Percentiles rank a stretch among this genome's conserved stretches.
These are phyloP conservation scores for Acacia concinna DNA, from an alignment of 331 rosid genomes.

Conservation along the genomic window DNA sequence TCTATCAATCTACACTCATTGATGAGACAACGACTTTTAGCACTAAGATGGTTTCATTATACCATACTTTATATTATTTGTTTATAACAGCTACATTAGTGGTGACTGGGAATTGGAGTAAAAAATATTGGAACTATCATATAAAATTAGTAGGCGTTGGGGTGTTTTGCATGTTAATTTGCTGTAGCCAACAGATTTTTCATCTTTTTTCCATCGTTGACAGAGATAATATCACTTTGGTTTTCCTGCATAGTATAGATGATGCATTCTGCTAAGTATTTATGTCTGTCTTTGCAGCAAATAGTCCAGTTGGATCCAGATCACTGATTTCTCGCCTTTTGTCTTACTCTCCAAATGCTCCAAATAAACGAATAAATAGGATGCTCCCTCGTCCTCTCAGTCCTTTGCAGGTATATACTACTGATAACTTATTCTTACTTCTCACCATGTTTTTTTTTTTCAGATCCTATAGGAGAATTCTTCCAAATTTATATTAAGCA, in stretches of 20 bases:
- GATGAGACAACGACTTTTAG: no score
- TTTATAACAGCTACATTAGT: neutral
- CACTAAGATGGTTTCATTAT: no score
- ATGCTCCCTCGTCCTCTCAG: conserved; percentile 55
- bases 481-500: neutral
- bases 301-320: conserved; percentile 66
- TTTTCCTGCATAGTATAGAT: neutral
- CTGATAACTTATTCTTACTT: conserved; percentile 25
- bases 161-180: conserved; percentile 7
- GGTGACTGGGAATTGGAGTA: conserved; percentile 8
- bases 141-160: neutral
- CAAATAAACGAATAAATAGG: conserved; percentile 44
- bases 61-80: neutral
- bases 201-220: conserved; percentile 20
- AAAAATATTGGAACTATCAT: conserved; percentile 3
- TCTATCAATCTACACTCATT: no score
- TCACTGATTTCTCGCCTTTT: conserved; percentile 72
- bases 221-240: neutral
- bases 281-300: conserved; percentile 58
- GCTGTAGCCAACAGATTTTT: neutral
- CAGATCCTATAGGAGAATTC: neutral
- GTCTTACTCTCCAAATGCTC: conserved; percentile 45
- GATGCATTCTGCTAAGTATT: conserved; percentile 22
- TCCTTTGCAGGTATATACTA: conserved; percentile 66
- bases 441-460: conserved; percentile 23